phyloP scores from a whole-genome alignment of 2,329 filamentous ascomycete species.

The Phaeophleospora eucalypticola region DNA sequence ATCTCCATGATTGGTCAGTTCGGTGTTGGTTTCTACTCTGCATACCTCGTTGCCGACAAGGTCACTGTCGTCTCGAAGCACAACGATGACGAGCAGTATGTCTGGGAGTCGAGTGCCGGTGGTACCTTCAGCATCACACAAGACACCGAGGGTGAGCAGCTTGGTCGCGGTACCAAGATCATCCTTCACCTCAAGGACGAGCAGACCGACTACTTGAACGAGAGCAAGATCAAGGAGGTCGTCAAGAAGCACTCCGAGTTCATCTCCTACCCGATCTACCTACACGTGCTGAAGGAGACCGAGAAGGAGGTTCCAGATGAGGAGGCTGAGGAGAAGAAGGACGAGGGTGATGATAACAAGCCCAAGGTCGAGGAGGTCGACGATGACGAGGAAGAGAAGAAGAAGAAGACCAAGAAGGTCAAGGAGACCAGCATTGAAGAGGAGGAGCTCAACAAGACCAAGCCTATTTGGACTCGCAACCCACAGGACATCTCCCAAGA shows the following conservation, averaged over 20 bases:
- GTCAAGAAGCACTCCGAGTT: conserved; percentile 99
- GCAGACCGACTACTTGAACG: conserved; percentile 96
- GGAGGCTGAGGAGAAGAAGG: conserved; percentile 69
- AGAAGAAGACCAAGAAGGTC: conserved; percentile 98
- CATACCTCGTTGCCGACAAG: conserved; percentile 96
- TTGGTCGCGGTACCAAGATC: conserved; percentile 96
- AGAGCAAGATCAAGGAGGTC: conserved; percentile 99
- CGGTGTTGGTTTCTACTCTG: conserved; percentile 99
- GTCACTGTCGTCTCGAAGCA: conserved; percentile 96
- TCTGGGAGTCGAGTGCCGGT: conserved; percentile 97
- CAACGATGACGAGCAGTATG: conserved; percentile 99
- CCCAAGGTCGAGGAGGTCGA: conserved; percentile 95
- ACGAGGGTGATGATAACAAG: conserved; percentile 80
- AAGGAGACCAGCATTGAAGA: conserved; percentile 99
- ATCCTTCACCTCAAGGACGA: conserved; percentile 99
- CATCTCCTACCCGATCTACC: conserved; percentile 99
- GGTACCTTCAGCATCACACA: conserved; percentile 91
- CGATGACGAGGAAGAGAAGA: conserved; percentile 69
- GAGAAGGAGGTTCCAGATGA: conserved; percentile 98
- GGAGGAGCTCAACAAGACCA: conserved; percentile 99
- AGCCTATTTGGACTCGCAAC: conserved; percentile 99
- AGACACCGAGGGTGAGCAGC: conserved; percentile 84
- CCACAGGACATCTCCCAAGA: conserved; percentile 90
- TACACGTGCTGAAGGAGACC: conserved; percentile 98
- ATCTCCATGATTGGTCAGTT: conserved; percentile 99